phyloP scores from a whole-genome alignment of 2,329 filamentous ascomycete genomes.

The Colletotrichum sp. region DNA sequence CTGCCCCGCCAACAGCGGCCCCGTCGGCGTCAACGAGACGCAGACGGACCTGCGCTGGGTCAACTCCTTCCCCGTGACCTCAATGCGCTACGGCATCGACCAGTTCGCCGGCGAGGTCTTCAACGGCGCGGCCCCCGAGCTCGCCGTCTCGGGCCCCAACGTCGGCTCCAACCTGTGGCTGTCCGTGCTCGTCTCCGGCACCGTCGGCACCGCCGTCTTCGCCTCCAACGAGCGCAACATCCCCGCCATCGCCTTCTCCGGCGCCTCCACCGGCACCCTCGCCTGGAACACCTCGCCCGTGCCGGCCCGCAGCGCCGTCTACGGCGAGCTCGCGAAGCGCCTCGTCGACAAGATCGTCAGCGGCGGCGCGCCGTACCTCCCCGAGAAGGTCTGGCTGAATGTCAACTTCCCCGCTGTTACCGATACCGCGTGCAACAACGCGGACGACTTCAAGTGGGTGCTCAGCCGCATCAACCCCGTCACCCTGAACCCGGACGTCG shows the following conservation, averaged over 20 bases:
- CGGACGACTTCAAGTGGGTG: constrained; percentile 66
- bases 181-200: constrained; percentile 65
- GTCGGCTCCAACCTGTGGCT: constrained; percentile 63
- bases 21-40: constrained; percentile 61
- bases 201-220: constrained; percentile 68
- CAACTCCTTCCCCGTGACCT: constrained; percentile 72
- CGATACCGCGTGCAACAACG: constrained; percentile 53
- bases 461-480: constrained; percentile 66
- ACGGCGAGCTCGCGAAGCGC: constrained; percentile 66
- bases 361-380: constrained; percentile 67
- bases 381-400: constrained; percentile 66
- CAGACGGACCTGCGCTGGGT: constrained; percentile 71
- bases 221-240: constrained; percentile 59
- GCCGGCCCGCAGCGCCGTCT: constrained; percentile 61
- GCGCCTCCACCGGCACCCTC: constrained; percentile 51
- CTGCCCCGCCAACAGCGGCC: constrained; percentile 61
- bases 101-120: constrained; percentile 60
- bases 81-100: constrained; percentile 67
- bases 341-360: constrained; percentile 61
- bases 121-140: constrained; percentile 56
- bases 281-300: constrained; percentile 60
- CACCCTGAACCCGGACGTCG: constrained; percentile 58
- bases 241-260: constrained; percentile 73
- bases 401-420: constrained; percentile 68
- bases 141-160: constrained; percentile 72